These are phyloP conservation scores for Brassica incana DNA, from an alignment of 345 rosid species.

Conservation along the genomic window DNA sequence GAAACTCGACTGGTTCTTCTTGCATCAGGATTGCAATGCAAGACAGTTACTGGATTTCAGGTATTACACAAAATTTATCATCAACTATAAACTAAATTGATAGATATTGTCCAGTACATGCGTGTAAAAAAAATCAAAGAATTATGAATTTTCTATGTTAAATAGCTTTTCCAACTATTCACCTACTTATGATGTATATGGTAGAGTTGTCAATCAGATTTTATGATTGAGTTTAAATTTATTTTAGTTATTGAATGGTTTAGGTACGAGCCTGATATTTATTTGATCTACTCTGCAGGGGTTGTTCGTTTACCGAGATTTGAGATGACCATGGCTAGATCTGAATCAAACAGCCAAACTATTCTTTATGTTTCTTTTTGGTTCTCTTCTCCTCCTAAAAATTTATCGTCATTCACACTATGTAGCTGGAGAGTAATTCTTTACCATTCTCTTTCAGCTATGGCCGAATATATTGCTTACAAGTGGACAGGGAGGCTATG, in stretches of 20 bases:
- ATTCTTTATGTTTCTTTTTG: slow-evolving; percentile 40
- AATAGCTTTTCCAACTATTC: not conserved
- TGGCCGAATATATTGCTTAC: slow-evolving; percentile 98
- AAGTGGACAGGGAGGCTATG: slow-evolving; percentile 97
- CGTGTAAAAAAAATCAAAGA: not conserved
- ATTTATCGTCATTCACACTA: not conserved
- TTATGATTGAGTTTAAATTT: slow-evolving; percentile 15
- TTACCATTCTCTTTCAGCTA: slow-evolving; percentile 56
- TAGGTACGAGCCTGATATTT: slow-evolving; percentile 12
- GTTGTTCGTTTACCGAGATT: slow-evolving; percentile 84
- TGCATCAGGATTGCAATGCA: slow-evolving; percentile 97
- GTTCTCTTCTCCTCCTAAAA: slow-evolving; percentile 2
- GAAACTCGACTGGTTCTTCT: slow-evolving; percentile 95
- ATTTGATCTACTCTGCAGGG: slow-evolving; percentile 55
- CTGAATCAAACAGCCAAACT: slow-evolving; percentile 83
- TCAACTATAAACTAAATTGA: not conserved
- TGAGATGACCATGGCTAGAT: slow-evolving; percentile 91
- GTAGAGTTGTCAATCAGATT: slow-evolving; percentile 2
- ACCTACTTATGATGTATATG: slow-evolving; percentile 1
- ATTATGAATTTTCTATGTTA: not conserved
- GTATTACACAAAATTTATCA: slow-evolving; percentile 28
- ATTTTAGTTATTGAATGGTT: not conserved
- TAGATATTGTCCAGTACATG: not conserved
- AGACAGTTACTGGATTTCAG: slow-evolving; percentile 84
- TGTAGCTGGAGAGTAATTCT: not conserved